Base-by-base conservation (phyloP, 2,329 filamentous ascomycete genomes). In the Beauveria sp. region DNA sequence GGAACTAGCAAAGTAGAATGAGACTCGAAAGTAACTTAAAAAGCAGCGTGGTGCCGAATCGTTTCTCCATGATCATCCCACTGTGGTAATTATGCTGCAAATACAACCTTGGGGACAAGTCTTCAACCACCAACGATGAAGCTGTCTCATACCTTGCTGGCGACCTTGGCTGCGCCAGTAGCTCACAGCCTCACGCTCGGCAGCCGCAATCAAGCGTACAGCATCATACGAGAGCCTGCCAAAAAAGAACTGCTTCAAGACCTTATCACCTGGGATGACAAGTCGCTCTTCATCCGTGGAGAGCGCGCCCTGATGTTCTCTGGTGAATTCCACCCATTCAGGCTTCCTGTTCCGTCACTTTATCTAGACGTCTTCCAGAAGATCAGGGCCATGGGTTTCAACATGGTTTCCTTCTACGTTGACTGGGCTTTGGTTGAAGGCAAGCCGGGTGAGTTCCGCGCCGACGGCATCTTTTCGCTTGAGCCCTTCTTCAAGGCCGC, bases 401-500 rank as follows among this genome's bases (percentile, higher is more conserved):
- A 89, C 67, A 82, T 84, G 50, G 87, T 93, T 1, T 91, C 88
- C 0, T 91, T 93, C 71, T 93, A 93, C 68, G 79, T 87, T 7
- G 82, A 92, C 67, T 96, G 90, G 91, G 88, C 87, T 3, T 75
- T 93, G 2, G 72, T 91, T 0, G 90, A 95, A 70, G 89, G 88
- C 2, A 86, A 87, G 63, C 85, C 79, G 0, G 90, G 89, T 1
- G 77, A 84, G 3, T 92, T 91, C 68, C 78, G 78, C 9, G 87
- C 86, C 1, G 84, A 90, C 2, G 90, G 89, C 0, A 79, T 92
- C 18, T 90, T 93, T 67, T 86, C 82, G 16, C 77, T 90, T 4
- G 82, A 90, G 65, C 85, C 86, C 0, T 92, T 95, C 74, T 92
- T 93, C 66, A 84, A 88, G 5, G 90, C 89, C 4, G 90, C 91